Base-by-base conservation (phyloP, 176 grass and related monocot species). In the Eleusine coracana region DNA sequence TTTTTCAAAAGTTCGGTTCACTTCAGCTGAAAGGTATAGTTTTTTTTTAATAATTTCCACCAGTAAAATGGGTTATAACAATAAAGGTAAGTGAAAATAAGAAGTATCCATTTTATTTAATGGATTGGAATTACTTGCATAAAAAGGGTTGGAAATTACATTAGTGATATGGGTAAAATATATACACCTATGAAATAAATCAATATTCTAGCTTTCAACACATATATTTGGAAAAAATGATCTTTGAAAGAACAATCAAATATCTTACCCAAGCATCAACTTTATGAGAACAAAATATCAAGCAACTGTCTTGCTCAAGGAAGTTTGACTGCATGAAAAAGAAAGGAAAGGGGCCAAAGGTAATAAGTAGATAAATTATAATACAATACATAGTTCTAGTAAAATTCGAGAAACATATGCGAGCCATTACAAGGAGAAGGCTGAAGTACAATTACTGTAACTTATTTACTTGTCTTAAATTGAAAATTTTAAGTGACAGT, bases 251-350 rank as follows among this genome's bases (percentile, higher is more conserved):
- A 75, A 74, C 1, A 42, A 60, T 77, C 48, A 72, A 59, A 69
- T 21, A 73, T 82, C 85, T 92, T 86, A 99, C 96, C 46, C 27
- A 77, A 67, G 87, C 50, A 96, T 93, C 96, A 63, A 90, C 81
- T 79, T 90, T 93, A 49, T 88, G 91, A 73, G 91, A 84, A 83
- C 87, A 90, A 90, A 99, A 93, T 72, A 89, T 85, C 70, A 99
- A 86, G 78, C 87, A 92, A 84, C 82, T 91, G 80, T 94, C 90
- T 79, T 90, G 77, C 70, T 96, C 91, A 74, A 92, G 50, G 83
- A 90, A 88, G 66, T 96, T 95, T 17, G 87, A 83, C 96, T 99
- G 88, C 66, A 89, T 66, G 70, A n/a, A 76, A 54, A 83, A 31
- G 77, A 75, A 48, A 88, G 20, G 21, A 58, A 58, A 58, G 56